Conservation (phyloP, 768 basidiomycete species). For the Collybia nuda region DNA sequence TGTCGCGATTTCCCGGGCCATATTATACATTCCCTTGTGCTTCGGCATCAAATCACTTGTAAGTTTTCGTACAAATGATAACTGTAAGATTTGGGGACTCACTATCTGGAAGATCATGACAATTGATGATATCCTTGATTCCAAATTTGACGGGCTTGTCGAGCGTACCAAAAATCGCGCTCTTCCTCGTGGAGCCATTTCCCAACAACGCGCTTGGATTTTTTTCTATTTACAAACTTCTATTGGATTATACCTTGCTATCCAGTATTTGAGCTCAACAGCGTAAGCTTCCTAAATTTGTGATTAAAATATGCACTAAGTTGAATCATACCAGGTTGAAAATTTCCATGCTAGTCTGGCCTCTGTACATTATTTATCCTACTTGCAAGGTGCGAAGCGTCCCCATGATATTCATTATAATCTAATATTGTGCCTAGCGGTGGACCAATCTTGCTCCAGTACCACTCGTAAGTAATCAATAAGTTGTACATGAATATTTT, state of each 20-base stretch:
- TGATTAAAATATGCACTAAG: background rate
- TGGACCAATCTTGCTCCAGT: slow-evolving; percentile 29
- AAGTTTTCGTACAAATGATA: background rate
- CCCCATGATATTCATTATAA: background rate
- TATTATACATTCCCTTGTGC: slow-evolving; percentile 24
- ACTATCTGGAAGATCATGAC: slow-evolving; percentile 33
- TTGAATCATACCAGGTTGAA: slow-evolving; percentile 13
- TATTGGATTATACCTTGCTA: slow-evolving; percentile 19
- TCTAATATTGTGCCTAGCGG: slow-evolving; percentile 12
- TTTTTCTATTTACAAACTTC: slow-evolving; percentile 24
- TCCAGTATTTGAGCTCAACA: slow-evolving; percentile 14
- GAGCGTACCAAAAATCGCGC: slow-evolving; percentile 24
- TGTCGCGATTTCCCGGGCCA: slow-evolving; percentile 16
- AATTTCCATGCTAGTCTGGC: slow-evolving; percentile 26
- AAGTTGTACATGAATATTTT: slow-evolving; percentile 3
- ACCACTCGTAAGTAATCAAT: too few relatives aligned
- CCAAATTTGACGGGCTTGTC: slow-evolving; percentile 24
- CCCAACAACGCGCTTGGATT: slow-evolving; percentile 22
- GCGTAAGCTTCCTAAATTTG: slow-evolving; percentile 15
- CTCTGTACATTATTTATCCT: slow-evolving; percentile 30
- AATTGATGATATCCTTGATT: slow-evolving; percentile 29
- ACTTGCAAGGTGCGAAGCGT: slow-evolving; percentile 27
- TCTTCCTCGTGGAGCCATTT: slow-evolving; percentile 26
- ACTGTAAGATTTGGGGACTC: background rate
- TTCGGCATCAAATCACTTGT: slow-evolving; percentile 30